phyloP scores from a whole-genome alignment of 768 basidiomycete species.

The Astraeus odoratus region DNA sequence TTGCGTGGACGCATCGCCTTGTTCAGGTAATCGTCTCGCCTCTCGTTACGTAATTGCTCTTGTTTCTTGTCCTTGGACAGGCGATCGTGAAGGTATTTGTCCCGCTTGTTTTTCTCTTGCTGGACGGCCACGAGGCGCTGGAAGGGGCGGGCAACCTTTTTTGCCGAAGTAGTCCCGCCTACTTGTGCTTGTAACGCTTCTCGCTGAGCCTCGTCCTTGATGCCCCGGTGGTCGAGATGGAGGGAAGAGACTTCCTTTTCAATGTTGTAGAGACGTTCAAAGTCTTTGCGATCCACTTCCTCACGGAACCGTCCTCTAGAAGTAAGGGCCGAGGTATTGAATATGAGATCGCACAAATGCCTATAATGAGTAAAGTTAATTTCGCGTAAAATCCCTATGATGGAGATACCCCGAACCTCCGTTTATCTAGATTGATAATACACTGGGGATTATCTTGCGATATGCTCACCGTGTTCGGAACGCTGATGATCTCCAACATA shows the following conservation, averaged over 20 bases:
- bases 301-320: conserved; percentile 40
- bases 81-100: conserved; percentile 60
- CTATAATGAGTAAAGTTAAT: conserved; percentile 31
- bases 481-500: conserved; percentile 70
- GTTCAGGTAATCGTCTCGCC: conserved; percentile 68
- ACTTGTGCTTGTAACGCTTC: conserved; percentile 47
- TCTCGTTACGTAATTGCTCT: conserved; percentile 67
- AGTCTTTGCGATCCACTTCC: conserved; percentile 57
- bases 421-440: conserved; percentile 77
- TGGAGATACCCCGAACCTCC: conserved; percentile 44
- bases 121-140: conserved; percentile 55
- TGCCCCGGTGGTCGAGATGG: conserved; percentile 63
- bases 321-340: conserved; percentile 42
- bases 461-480: conserved; percentile 61
- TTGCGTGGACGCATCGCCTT: conserved; percentile 60
- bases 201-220: conserved; percentile 69
- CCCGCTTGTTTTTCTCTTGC: conserved; percentile 77
- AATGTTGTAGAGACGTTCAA: conserved; percentile 70
- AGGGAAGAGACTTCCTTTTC: conserved; percentile 58
- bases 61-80: conserved; percentile 69
- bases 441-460: conserved; percentile 44
- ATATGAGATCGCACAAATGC: conserved; percentile 59
- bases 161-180: conserved; percentile 40
- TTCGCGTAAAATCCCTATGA: background rate
- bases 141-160: conserved; percentile 59